phyloP scores from a whole-genome alignment of 2,329 filamentous ascomycete genomes.

The Fusarium multiceps region DNA sequence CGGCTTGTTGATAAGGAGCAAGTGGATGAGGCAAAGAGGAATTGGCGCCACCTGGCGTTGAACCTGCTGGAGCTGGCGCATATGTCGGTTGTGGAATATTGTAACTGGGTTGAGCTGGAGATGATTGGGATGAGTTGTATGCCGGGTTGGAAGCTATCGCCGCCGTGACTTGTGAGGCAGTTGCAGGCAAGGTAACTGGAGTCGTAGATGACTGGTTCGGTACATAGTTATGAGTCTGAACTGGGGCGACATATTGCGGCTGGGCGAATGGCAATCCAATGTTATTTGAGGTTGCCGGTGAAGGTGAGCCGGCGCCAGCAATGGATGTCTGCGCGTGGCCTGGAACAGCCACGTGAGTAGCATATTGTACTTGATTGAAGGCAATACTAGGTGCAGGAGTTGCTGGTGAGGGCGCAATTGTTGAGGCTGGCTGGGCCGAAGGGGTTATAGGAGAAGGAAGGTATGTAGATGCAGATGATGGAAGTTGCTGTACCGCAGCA shows the following conservation, averaged over 20 bases:
- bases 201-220: constrained; percentile 7
- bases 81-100: constrained; percentile 39
- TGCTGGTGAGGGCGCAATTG: constrained; percentile 11
- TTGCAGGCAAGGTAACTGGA: not conserved
- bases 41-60: not conserved
- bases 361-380: constrained; percentile 37
- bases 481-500: constrained; percentile 21
- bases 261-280: constrained; percentile 34
- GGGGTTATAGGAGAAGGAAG: constrained; percentile 28
- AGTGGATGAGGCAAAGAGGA: not conserved
- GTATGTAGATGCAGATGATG: constrained; percentile 18
- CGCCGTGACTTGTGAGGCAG: not conserved
- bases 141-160: constrained; percentile 6
- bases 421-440: constrained; percentile 15
- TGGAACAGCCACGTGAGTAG: constrained; percentile 25
- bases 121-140: constrained; percentile 18
- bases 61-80: constrained; percentile 15
- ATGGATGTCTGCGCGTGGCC: constrained; percentile 15
- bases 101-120: constrained; percentile 29
- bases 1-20: constrained; percentile 26
- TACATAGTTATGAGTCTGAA: constrained; percentile 24
- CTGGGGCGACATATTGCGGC: constrained; percentile 35
- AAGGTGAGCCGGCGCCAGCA: constrained; percentile 6
- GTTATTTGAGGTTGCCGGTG: constrained; percentile 9
- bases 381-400: constrained; percentile 24